These are phyloP conservation scores for Omphalotus guepiniiformis DNA, from an alignment of 768 basidiomycete genomes.

Conservation along the genomic window DNA sequence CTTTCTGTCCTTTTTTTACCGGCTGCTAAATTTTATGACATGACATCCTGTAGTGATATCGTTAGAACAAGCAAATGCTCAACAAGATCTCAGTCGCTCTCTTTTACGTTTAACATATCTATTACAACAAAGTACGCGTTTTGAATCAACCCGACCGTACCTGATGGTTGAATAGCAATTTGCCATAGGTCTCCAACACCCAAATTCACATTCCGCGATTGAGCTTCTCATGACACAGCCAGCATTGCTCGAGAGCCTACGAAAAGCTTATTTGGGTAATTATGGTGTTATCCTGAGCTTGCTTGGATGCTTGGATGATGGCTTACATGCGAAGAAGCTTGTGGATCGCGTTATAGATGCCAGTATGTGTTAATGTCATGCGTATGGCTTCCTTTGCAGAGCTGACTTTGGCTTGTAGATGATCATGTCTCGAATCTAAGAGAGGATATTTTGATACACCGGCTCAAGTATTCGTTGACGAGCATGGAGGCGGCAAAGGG, in stretches of 20 bases:
- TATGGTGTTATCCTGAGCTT: constrained; percentile 90
- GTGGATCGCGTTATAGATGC: constrained; percentile 90
- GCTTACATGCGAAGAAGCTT: constrained; percentile 78
- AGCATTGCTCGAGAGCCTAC: constrained; percentile 74
- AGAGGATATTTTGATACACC: constrained; percentile 80
- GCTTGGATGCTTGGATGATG: constrained; percentile 88
- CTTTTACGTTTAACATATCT: constrained; percentile 76
- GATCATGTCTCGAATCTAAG: constrained; percentile 91
- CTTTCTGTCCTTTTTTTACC: constrained; percentile 8
- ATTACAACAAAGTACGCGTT: constrained; percentile 65
- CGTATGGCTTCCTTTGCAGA: not conserved
- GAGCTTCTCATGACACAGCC: constrained; percentile 81
- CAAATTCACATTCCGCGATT: constrained; percentile 74
- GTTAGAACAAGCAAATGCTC: constrained; percentile 71
- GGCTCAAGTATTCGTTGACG: constrained; percentile 83
- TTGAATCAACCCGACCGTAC: not conserved
- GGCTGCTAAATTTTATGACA: constrained; percentile 22
- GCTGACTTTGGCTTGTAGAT: constrained; percentile 38
- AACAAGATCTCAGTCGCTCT: constrained; percentile 75
- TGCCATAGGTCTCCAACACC: constrained; percentile 53
- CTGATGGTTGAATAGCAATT: constrained; percentile 1
- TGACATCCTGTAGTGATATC: constrained; percentile 52
- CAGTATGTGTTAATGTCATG: constrained; percentile 27
- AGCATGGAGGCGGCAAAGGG: constrained; percentile 64
- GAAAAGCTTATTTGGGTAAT: constrained; percentile 89